Evolutionary conservation across 331 rosid species (phyloP).

Genomic region (Dryas integrifolia): DNA sequence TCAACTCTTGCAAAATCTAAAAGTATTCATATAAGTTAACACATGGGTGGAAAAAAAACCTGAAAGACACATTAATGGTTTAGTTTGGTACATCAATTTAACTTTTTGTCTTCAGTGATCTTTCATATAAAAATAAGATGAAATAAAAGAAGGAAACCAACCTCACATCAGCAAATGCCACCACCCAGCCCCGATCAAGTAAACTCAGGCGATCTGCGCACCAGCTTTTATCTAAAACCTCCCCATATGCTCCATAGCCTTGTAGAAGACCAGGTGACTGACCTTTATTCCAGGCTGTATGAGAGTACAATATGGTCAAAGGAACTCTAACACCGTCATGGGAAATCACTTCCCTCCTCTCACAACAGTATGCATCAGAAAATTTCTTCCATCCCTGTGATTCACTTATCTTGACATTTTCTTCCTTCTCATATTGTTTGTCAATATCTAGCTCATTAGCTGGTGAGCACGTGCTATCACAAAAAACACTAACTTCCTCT

Average conservation of each 20-base stretch:
- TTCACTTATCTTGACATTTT: constrained; percentile 29
- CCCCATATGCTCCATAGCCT: constrained; percentile 97
- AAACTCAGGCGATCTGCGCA: constrained; percentile 74
- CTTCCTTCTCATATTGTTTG: constrained; percentile 25
- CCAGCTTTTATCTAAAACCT: constrained; percentile 81
- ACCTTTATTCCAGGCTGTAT: constrained; percentile 55
- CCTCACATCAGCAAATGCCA: constrained; percentile 96
- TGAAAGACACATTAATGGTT: not conserved
- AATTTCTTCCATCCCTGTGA: constrained; percentile 59
- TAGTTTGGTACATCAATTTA: not conserved
- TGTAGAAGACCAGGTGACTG: constrained; percentile 70
- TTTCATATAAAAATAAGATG: not conserved
- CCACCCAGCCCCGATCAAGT: constrained; percentile 88
- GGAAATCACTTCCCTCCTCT: constrained; percentile 69
- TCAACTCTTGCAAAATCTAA: not conserved
- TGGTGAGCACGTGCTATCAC: constrained; percentile 30
- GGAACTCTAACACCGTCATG: constrained; percentile 66
- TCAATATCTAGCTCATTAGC: constrained; percentile 25
- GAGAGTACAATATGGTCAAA: constrained; percentile 72
- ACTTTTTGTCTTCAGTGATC: not conserved
- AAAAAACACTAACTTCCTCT: constrained; percentile 63
- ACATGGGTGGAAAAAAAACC: no score
- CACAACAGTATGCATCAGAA: constrained; percentile 61
- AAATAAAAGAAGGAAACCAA: constrained; percentile 29
- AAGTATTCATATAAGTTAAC: no score